Conservation (phyloP, 192 early-diverging fungal genomes). For the Haplosporangium gracile region DNA sequence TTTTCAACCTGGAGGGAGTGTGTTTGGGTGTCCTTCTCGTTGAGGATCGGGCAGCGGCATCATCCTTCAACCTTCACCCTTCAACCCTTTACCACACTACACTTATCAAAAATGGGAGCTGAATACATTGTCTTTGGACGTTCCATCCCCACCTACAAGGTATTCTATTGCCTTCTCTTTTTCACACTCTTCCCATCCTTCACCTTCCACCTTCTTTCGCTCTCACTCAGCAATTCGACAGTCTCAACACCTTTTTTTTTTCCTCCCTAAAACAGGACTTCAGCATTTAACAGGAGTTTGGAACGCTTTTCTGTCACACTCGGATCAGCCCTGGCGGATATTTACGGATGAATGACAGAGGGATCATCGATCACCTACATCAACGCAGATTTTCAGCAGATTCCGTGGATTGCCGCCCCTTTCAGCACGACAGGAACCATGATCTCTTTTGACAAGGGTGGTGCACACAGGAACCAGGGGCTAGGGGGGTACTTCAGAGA, state of each 20-base stretch:
- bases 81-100: background rate
- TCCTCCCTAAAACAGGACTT: background rate
- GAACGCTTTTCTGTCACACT: too few species aligned
- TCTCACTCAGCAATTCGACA: background rate
- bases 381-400: too few species aligned
- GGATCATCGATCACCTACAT: too few species aligned
- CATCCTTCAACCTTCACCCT: conserved; percentile 3
- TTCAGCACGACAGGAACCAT: too few species aligned
- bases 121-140: conserved; percentile 50
- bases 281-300: too few species aligned
- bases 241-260: background rate
- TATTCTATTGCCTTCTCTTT: background rate
- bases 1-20: background rate
- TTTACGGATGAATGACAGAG: too few species aligned
- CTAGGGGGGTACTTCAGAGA: background rate
- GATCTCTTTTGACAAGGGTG: too few species aligned
- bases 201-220: background rate
- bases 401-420: too few species aligned
- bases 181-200: background rate
- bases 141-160: conserved; percentile 51
- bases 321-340: too few species aligned
- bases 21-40: background rate
- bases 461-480: too few species aligned
- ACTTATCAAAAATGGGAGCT: conserved; percentile 38
- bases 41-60: background rate